Evolutionary conservation across 2,329 filamentous ascomycete species (phyloP).

Genomic region (Nakataea oryzae): DNA sequence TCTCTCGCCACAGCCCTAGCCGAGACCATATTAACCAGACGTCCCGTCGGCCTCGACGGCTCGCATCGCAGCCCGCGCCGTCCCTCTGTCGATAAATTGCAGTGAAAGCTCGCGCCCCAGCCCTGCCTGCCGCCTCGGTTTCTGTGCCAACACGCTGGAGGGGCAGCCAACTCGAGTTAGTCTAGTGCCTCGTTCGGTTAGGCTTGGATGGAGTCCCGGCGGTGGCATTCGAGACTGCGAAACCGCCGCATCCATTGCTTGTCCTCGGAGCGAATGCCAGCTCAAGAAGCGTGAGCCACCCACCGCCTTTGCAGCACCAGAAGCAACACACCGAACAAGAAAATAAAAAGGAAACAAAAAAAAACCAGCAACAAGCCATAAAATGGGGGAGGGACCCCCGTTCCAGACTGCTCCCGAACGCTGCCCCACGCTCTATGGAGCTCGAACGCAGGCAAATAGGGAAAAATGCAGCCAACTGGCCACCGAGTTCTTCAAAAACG

Average conservation of each 20-base stretch:
- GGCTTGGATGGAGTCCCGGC: not conserved
- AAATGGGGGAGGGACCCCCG: not conserved
- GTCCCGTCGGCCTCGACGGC: too few species aligned
- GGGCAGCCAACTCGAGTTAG: not conserved
- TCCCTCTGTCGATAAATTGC: not conserved
- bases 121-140: not conserved
- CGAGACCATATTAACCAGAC: not conserved
- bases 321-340: not conserved
- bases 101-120: not conserved
- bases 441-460: not conserved
- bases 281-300: not conserved
- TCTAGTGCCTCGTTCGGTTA: not conserved
- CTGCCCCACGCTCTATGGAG: not conserved
- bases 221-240: not conserved
- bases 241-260: not conserved
- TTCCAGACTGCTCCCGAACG: not conserved
- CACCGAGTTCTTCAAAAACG: slow-evolving; percentile 67
- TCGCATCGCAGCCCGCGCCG: too few species aligned
- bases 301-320: not conserved
- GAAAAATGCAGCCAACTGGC: slow-evolving; percentile 29
- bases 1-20: not conserved
- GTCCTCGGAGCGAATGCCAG: not conserved
- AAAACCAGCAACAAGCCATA: too few species aligned
- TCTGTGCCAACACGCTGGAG: not conserved
- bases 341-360: too few species aligned